phyloP scores from a whole-genome alignment of 768 basidiomycete genomes.

The Kwoniella europaea region DNA sequence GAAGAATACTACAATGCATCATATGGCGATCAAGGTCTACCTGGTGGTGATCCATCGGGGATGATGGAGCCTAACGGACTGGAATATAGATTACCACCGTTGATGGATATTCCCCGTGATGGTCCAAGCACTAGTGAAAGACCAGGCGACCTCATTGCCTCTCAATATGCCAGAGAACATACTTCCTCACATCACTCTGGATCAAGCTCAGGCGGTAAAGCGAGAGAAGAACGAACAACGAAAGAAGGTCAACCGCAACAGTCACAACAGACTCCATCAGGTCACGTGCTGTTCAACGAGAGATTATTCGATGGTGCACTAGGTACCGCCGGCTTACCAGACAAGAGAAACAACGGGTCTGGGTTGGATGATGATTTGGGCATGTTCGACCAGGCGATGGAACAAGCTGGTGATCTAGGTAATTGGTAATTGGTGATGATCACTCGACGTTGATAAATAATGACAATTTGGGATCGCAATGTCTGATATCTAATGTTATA shows the following conservation, averaged over 20 bases:
- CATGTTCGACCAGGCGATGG: conserved; percentile 47
- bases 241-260: conserved; percentile 24
- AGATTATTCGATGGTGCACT: conserved; percentile 49
- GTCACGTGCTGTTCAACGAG: conserved; percentile 52
- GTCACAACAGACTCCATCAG: conserved; percentile 38
- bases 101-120: conserved; percentile 21
- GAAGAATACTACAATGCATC: conserved; percentile 20
- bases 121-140: not conserved
- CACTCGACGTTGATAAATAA: not conserved
- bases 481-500: no score
- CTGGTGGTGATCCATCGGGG: not conserved
- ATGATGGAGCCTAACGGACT: conserved; percentile 1
- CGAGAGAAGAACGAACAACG: conserved; percentile 29
- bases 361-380: conserved; percentile 35
- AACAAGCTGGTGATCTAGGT: conserved; percentile 34
- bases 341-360: not conserved
- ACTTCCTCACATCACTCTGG: not conserved
- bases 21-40: not conserved
- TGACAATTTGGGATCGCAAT: not conserved
- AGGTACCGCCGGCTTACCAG: conserved; percentile 33
- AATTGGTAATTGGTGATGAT: conserved; percentile 22
- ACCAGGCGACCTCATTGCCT: conserved; percentile 24
- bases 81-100: conserved; percentile 29
- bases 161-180: conserved; percentile 12
- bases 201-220: conserved; percentile 14